phyloP scores from a whole-genome alignment of 179 eudicot species.

The Pouteria campechiana region DNA sequence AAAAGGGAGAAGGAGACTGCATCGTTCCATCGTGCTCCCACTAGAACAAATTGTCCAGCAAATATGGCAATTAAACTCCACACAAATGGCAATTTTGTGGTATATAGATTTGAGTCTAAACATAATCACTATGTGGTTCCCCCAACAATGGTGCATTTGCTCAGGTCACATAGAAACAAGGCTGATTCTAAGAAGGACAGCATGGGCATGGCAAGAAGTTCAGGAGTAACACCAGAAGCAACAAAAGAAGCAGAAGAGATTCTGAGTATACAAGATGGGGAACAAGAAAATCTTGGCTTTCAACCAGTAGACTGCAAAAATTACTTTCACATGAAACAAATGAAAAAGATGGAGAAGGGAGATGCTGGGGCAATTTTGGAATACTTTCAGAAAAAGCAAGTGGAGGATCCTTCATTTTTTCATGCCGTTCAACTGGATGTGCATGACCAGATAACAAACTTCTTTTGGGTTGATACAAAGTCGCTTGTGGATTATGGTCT shows the following conservation, averaged over 20 bases:
- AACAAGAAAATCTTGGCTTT: slow-evolving; percentile 3
- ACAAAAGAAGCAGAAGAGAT: too few species aligned
- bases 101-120: not conserved
- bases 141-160: not conserved
- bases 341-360: slow-evolving; percentile 13
- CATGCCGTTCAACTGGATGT: slow-evolving; percentile 18
- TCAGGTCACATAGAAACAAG: not conserved
- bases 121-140: not conserved
- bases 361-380: slow-evolving; percentile 12
- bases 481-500: slow-evolving; percentile 15
- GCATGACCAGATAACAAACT: slow-evolving; percentile 10
- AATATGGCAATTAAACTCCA: not conserved
- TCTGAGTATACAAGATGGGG: not conserved
- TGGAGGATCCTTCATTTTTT: slow-evolving; percentile 14
- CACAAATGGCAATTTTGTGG: not conserved
- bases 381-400: slow-evolving; percentile 10
- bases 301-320: slow-evolving; percentile 1
- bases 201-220: too few species aligned
- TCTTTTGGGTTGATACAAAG: slow-evolving; percentile 28
- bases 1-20: not conserved
- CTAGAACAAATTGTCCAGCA: not conserved
- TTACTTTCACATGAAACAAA: slow-evolving; percentile 3
- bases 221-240: too few species aligned
- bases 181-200: not conserved
- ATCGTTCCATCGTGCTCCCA: not conserved